Percentiles rank a stretch among this genome's conserved stretches.
phyloP scores from a whole-genome alignment of 2,329 filamentous ascomycete species.

The Ophiosphaerella herpotricha region DNA sequence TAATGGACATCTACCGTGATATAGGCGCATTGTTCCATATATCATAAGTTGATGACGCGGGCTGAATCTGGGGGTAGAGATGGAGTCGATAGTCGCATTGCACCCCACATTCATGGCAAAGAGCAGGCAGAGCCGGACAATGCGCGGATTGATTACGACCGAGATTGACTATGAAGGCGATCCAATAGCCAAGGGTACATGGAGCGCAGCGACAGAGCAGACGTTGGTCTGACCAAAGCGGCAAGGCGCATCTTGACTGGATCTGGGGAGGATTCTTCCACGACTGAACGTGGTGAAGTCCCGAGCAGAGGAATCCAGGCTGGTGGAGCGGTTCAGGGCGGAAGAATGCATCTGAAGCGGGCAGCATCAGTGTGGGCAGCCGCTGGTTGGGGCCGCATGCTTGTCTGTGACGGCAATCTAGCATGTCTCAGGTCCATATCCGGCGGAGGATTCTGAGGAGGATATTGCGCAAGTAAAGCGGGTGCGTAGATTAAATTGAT shows the following conservation, averaged over 20 bases:
- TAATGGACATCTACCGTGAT: background rate
- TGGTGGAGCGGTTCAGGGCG: constrained; percentile 4
- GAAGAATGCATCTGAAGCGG: constrained; percentile 2
- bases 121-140: constrained; percentile 1
- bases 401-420: constrained; percentile 22
- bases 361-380: constrained; percentile 1
- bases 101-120: constrained; percentile 10
- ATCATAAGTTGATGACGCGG: constrained; percentile 9
- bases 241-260: background rate
- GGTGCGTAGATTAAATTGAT: constrained; percentile 36
- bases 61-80: constrained; percentile 6
- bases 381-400: constrained; percentile 7
- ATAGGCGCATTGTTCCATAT: constrained; percentile 1
- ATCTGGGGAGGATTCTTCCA: background rate
- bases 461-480: constrained; percentile 11
- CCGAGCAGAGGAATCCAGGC: constrained; percentile 1
- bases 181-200: background rate
- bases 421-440: constrained; percentile 17
- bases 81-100: constrained; percentile 1
- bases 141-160: constrained; percentile 2
- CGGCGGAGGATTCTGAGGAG: constrained; percentile 10
- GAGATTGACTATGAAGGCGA: constrained; percentile 7
- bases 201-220: background rate
- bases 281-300: constrained; percentile 1
- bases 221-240: background rate